Base-by-base conservation (phyloP, 768 basidiomycete genomes). In the Infundibulicybe gibba region DNA sequence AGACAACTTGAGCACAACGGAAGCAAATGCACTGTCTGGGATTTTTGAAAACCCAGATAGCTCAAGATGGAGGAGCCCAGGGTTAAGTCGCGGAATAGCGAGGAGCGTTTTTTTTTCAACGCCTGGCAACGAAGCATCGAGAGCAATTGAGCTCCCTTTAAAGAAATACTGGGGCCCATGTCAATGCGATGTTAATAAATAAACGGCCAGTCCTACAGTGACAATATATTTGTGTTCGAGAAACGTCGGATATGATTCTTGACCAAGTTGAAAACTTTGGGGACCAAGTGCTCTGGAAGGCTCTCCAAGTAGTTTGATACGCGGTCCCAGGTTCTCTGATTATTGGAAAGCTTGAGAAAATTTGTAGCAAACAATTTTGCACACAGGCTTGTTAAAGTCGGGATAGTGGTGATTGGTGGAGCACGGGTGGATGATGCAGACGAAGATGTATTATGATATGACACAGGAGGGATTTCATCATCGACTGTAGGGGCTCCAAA, bases 171-270 rank as follows among this genome's bases (percentile, higher is more conserved):
- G 52, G 13, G 21, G 21, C 14, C 8, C 46, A 21, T 32, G 42
- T 31, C 17, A 50, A 42, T n/a, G 40, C 13, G 20, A 15, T 2
- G 14, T 13, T 19, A 25, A 15, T 20, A 3, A 21, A 39, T 12
- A 12, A 21, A 14, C 19, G 11, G 11, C 20, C 16, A 34, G 30
- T 49, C 75, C 47, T 52, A 84, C 84, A 51, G 80, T 68, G 32
- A 69, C 67, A 32, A 87, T 81, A 13, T 85, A 64, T 14, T 74
- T 75, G 48, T 80, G 74, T 6, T 65, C 71, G 35, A 87, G 66
- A 45, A 76, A 61, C 2, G 68, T 71, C 11, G 85, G 80, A 58
- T 74, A 77, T 12, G 69, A 59, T 3, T 67, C 58, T 45, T 70
- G 40, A 87, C 61, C 59, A 76, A 72, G 12, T 70, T 59, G 51